These are phyloP conservation scores for Solanum appendiculatum DNA, from an alignment of 257 asterid genomes.

Conservation along the genomic window DNA sequence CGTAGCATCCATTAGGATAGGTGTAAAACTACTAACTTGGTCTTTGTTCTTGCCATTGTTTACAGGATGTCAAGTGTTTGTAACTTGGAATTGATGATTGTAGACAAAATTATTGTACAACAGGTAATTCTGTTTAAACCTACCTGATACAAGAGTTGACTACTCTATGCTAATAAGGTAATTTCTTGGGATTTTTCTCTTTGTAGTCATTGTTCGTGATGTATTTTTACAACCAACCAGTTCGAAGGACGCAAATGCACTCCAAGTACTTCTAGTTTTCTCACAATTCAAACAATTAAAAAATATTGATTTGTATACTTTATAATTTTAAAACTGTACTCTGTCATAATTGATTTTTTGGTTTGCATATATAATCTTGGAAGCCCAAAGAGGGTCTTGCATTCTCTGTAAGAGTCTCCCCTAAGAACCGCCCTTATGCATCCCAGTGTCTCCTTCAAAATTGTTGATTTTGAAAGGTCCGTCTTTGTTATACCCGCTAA, in stretches of 20 bases:
- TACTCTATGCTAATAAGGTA: neutral
- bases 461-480: constrained; percentile 70
- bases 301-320: neutral
- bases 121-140: neutral
- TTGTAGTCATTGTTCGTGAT: no score
- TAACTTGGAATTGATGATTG: neutral
- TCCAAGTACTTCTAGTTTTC: constrained; percentile 18
- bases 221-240: no score
- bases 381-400: constrained; percentile 74
- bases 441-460: constrained; percentile 51
- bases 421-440: constrained; percentile 76
- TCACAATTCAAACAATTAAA: neutral
- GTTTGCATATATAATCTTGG: no score
- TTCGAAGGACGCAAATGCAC: neutral
- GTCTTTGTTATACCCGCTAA: constrained; percentile 11
- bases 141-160: neutral
- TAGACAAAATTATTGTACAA: neutral
- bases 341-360: constrained; percentile 17
- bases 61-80: neutral
- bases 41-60: neutral
- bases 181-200: neutral
- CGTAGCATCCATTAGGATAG: neutral
- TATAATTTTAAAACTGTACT: neutral
- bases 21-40: neutral
- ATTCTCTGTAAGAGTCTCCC: constrained; percentile 48